Evolutionary conservation across 805 yeast genomes (phyloP).

Genomic region (Zygosaccharomyces gambellarensis): DNA sequence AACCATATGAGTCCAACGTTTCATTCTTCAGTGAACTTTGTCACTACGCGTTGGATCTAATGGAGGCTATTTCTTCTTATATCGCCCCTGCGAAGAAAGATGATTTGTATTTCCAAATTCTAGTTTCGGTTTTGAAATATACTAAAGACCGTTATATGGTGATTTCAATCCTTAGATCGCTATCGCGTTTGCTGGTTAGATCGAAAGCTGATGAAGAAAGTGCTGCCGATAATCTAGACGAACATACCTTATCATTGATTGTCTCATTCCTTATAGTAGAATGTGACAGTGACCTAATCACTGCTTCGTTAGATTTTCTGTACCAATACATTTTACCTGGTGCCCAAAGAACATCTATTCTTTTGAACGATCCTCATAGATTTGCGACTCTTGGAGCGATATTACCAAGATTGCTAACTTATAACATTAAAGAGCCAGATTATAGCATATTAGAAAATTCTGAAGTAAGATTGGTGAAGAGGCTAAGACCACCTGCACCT

Average conservation of each 20-base stretch:
- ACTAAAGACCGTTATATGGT: slow-evolving; percentile 66
- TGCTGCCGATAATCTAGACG: slow-evolving; percentile 46
- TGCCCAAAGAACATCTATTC: slow-evolving; percentile 47
- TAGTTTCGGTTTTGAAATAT: slow-evolving; percentile 46
- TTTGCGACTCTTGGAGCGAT: slow-evolving; percentile 50
- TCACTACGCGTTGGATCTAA: slow-evolving; percentile 66
- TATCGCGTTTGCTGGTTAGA: slow-evolving; percentile 73
- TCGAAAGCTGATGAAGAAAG: slow-evolving; percentile 45
- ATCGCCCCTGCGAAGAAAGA: slow-evolving; percentile 67
- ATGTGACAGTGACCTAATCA: slow-evolving; percentile 59
- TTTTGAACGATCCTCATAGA: slow-evolving; percentile 46
- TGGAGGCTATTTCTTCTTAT: slow-evolving; percentile 81
- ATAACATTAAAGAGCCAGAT: slow-evolving; percentile 39
- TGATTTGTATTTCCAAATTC: slow-evolving; percentile 54
- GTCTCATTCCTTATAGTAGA: slow-evolving; percentile 53
- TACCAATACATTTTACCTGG: slow-evolving; percentile 74
- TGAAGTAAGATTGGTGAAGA: slow-evolving; percentile 41
- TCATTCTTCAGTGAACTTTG: slow-evolving; percentile 52
- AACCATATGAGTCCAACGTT: slow-evolving; percentile 31
- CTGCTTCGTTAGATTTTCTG: slow-evolving; percentile 74
- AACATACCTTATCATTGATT: slow-evolving; percentile 46
- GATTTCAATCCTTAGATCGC: slow-evolving; percentile 65
- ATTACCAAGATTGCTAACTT: slow-evolving; percentile 57
- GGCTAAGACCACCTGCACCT: slow-evolving; percentile 64
- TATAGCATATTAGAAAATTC: slow-evolving; percentile 27